phyloP scores from a whole-genome alignment of 352 stramenopile genomes.

The Phytopythium sindhum region DNA sequence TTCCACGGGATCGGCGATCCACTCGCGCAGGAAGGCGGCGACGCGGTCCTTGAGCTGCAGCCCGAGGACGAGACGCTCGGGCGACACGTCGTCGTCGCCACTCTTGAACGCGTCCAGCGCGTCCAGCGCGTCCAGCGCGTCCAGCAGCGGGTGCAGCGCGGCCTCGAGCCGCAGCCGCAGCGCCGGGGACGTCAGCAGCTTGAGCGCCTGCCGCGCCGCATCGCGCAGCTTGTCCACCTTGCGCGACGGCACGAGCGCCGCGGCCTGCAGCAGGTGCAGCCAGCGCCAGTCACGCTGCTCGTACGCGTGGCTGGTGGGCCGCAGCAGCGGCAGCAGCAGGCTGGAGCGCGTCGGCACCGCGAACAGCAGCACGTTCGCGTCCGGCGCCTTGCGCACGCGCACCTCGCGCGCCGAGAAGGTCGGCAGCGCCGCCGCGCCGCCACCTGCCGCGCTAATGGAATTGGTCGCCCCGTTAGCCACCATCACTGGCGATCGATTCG shows the following conservation, averaged over 20 bases:
- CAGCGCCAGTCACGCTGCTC: constrained; percentile 62
- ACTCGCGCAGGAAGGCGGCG: constrained; percentile 61
- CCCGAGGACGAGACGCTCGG: constrained; percentile 31
- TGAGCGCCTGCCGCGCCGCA: constrained; percentile 43
- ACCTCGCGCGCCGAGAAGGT: constrained; percentile 49
- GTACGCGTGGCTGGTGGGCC: constrained; percentile 44
- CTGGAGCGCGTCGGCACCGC: constrained; percentile 45
- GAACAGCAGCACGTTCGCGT: constrained; percentile 58
- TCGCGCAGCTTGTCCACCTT: constrained; percentile 47
- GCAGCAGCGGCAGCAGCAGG: constrained; percentile 50
- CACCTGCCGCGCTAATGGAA: not conserved
- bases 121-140: constrained; percentile 17
- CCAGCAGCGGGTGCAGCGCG: constrained; percentile 25
- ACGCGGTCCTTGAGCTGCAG: constrained; percentile 70
- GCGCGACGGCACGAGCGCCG: constrained; percentile 58
- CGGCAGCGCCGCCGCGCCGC: constrained; percentile 24
- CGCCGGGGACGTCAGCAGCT: constrained; percentile 34
- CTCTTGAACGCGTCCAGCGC: constrained; percentile 11
- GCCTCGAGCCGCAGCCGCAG: constrained; percentile 28
- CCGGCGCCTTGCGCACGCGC: constrained; percentile 46
- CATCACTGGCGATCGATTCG: too few species aligned
- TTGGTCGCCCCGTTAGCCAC: not conserved
- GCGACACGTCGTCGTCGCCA: constrained; percentile 7
- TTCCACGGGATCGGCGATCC: constrained; percentile 66
- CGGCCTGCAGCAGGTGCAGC: constrained; percentile 64